Conservation (phyloP, 1,139 yeast genomes). For the Yamadazyma sp. region DNA sequence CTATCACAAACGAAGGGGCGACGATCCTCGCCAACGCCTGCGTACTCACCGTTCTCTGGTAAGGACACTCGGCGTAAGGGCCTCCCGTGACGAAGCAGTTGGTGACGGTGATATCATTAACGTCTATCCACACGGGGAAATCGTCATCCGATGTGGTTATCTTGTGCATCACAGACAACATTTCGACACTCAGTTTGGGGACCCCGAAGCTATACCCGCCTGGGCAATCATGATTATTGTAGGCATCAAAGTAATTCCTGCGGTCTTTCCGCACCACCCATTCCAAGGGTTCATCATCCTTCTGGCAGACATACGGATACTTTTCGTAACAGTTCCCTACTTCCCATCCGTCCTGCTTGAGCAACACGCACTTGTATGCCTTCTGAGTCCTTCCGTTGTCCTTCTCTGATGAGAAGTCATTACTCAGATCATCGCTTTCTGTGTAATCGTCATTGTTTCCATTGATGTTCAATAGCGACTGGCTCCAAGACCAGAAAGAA, state of each 20-base stretch:
- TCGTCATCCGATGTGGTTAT: conserved; percentile 18
- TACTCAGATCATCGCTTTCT: neutral
- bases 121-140: conserved; percentile 71
- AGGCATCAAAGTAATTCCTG: conserved; percentile 55
- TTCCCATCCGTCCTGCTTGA: conserved; percentile 51
- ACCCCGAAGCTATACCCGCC: conserved; percentile 49
- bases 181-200: conserved; percentile 53
- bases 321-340: conserved; percentile 64
- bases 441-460: conserved; percentile 1
- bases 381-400: conserved; percentile 11
- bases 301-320: conserved; percentile 58
- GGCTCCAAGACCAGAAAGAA: conserved; percentile 58
- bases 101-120: conserved; percentile 72
- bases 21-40: conserved; percentile 63
- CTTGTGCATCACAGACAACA: conserved; percentile 28
- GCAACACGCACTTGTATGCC: conserved; percentile 64
- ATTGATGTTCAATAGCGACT: conserved; percentile 21
- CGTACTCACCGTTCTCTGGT: conserved; percentile 53
- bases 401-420: neutral
- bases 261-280: conserved; percentile 48
- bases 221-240: conserved; percentile 43
- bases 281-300: conserved; percentile 31
- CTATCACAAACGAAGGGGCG: conserved; percentile 64
- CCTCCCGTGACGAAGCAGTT: conserved; percentile 91
- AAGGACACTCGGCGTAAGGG: conserved; percentile 76